Base-by-base conservation (phyloP, 83 land plant species). In the Larix sibirica region DNA sequence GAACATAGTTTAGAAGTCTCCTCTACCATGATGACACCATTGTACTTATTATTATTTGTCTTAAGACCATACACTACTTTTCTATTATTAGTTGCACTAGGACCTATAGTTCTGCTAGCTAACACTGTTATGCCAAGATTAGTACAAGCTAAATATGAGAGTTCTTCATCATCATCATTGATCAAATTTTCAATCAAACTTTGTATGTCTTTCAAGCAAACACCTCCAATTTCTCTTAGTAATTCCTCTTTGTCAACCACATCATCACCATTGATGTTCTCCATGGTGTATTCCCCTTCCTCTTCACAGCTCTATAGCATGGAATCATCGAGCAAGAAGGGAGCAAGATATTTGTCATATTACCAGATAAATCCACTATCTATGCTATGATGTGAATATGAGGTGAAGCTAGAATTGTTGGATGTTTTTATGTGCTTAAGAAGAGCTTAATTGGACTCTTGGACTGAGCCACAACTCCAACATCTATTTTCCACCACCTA, bases 231-330 rank as follows among this genome's bases (percentile, higher is more conserved):
- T 44, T 87, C 85, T 33, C 44, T 81, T 36, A 88, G 54, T 21
- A 85, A 20, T 63, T 87, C 89, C 78, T 84, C 87, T 79, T 85
- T 81, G 79, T 88, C 93, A 54, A 86, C 38, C 18, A 83, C 33
- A 47, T 64, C 40, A 24, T 18, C 10, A 79, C 79, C 61, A 64
- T 81, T 81, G 8, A 68, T 82, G 20, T 89, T 93, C 21, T 91
- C 94, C 60, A 80, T 91, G 3, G 12, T 54, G 54, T 77, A 62
- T 77, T 77, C 79, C 14, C 78, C 90, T 79, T 86, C 92, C 73
- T 91, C 96, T 61, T 84, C 89, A 90, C 91, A 95, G 80, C 89
- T 86, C 79, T 92, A 94, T 75, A 97, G 81, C 0, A 97, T 85
- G 36, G 95, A 65, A 87, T 97, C 98, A 44, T 93, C 91, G 64